Evolutionary conservation across 2,329 filamentous ascomycete species (phyloP).

Genomic region (Trichoderma pleuroti): DNA sequence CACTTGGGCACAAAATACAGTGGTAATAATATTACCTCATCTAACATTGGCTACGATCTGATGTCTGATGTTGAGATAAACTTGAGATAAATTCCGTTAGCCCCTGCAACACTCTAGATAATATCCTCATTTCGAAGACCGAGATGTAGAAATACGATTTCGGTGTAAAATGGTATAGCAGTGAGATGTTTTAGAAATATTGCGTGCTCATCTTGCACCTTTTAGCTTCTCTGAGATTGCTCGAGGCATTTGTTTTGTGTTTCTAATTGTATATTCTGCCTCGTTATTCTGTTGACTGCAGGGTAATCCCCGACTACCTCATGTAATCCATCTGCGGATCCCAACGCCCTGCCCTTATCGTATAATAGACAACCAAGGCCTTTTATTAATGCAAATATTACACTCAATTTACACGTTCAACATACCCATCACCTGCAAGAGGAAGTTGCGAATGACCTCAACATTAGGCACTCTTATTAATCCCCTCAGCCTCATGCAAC

Average conservation of each 20-base stretch:
- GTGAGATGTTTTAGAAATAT: too few species aligned
- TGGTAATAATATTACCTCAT: neutral
- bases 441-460: neutral
- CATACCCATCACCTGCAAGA: neutral
- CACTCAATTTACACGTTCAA: neutral
- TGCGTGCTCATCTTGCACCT: too few species aligned
- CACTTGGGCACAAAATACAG: neutral
- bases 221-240: too few species aligned
- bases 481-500: neutral
- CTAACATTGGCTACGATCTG: too few species aligned
- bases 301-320: neutral
- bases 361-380: neutral
- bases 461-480: neutral
- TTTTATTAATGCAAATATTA: neutral
- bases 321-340: neutral
- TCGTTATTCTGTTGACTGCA: neutral
- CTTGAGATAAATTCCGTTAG: neutral
- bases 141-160: too few species aligned
- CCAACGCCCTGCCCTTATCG: neutral
- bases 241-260: neutral
- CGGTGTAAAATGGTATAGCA: too few species aligned
- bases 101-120: neutral
- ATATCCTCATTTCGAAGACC: too few species aligned
- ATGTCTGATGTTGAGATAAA: neutral
- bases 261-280: too few species aligned